A percentile compares a stretch with the other conserved stretches of the same genome.
These are phyloP conservation scores for Cadophora malorum DNA, from an alignment of 2,329 filamentous ascomycete genomes.

Conservation along the genomic window DNA sequence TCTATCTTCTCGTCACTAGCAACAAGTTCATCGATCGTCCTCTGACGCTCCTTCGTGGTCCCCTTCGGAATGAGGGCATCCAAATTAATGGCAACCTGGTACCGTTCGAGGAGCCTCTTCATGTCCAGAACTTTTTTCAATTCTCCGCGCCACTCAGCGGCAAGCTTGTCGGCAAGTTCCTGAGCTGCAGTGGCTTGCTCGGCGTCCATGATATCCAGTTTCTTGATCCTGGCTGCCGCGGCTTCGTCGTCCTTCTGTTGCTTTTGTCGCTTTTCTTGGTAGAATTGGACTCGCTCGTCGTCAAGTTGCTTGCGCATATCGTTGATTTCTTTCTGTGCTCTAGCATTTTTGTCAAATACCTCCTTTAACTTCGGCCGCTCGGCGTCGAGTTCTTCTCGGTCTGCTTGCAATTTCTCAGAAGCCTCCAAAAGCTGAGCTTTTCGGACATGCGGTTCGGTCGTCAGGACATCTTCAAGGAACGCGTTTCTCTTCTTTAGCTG, in stretches of 20 bases:
- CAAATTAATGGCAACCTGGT: slow-evolving; percentile 12
- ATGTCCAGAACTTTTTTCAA: slow-evolving; percentile 14
- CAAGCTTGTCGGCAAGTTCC: slow-evolving; percentile 16
- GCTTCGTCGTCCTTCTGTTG: not conserved
- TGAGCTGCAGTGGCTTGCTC: slow-evolving; percentile 11
- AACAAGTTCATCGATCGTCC: slow-evolving; percentile 8
- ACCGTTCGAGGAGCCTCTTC: slow-evolving; percentile 8
- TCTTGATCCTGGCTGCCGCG: not conserved
- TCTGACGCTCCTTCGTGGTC: not conserved
- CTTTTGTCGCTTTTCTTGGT: not conserved
- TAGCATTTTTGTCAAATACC: not conserved
- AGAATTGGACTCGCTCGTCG: not conserved
- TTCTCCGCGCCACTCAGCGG: slow-evolving; percentile 16
- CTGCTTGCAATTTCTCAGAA: not conserved
- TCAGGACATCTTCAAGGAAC: not conserved
- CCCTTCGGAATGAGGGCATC: slow-evolving; percentile 11
- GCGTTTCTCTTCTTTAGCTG: slow-evolving; percentile 2
- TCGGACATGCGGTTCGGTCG: not conserved
- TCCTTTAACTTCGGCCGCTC: not conserved
- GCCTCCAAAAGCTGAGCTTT: not conserved
- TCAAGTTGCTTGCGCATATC: not conserved
- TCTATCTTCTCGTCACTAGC: not conserved
- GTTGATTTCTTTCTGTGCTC: not conserved
- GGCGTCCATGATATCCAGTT: not conserved
- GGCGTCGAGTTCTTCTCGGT: slow-evolving; percentile 1